Evolutionary conservation across 1,284 basidiomycete genomes (phyloP), one percentile per base, ranked within the genome.

Genomic region (Ceratobasidium papillatum): DNA sequence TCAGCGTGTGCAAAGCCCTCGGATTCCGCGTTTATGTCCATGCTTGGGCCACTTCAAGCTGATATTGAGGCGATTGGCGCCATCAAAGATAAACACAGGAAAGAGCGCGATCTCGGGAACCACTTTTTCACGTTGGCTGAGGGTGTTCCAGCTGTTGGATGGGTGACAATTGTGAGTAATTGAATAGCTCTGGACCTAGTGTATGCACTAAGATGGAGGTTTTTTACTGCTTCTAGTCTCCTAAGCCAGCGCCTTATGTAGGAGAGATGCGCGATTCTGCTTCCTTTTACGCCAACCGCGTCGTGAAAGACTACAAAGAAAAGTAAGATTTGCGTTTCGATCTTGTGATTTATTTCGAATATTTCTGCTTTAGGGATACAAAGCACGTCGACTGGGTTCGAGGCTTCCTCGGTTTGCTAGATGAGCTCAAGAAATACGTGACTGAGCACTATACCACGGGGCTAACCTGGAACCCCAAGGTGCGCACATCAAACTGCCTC

Each of bases 271-370:
- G 94, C 83, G 95, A 99, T 68, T 89, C 94, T 8, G 89, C 93
- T 5, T 88, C 91, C 80, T 99, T 96, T 84, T 99, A 96, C 82
- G 91, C 91, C 14, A 95, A 98, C 81, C 90, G 92, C 74, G 89
- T 99, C 62, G 91, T 97, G 82, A 96, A 97, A 83, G 94, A 97
- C 78, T 94, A 87, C 86, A 99, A 95, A 83, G 94, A 96, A 14
- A 94, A 93, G 94, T 95, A 76, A 76, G 92, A 80, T 38, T 1
- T 30, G 47, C 74, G n/a, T 30, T 75, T 54, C 22, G 17, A n/a
- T 12, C 47, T 54, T 71, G 11, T 25, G 14, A 41, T 45, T 61
- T 4, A 8, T 43, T 64, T 54, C 22, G 65, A 78, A 38, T 77
- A 38, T 59, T 19, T n/a, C 64, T 34, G 32, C 71, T 74, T 45